Percentiles rank a stretch among this genome's conserved stretches.
Conservation (phyloP, 352 stramenopile species). For the Peronospora destructor region DNA sequence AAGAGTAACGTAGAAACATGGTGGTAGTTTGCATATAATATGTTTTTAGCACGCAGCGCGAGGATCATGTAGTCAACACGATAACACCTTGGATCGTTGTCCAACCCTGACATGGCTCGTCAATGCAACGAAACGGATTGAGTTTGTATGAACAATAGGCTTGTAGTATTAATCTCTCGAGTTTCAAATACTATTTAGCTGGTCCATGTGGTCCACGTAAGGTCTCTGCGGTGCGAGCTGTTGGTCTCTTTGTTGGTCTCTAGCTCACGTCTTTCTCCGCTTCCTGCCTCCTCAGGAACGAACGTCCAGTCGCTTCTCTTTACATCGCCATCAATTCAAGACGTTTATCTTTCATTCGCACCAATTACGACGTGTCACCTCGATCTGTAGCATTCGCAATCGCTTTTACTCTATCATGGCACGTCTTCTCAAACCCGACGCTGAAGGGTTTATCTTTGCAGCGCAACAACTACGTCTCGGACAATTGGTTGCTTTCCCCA, state of each 20-base stretch:
- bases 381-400: constrained; percentile 13
- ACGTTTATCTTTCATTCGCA: constrained; percentile 10
- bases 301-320: background rate
- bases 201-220: constrained; percentile 6
- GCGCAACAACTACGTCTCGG: constrained; percentile 66
- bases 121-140: too few species aligned
- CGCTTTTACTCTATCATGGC: constrained; percentile 28
- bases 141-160: too few species aligned
- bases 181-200: too few species aligned
- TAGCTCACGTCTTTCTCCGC: background rate
- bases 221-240: background rate
- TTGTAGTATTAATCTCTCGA: too few species aligned
- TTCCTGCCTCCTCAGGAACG: constrained; percentile 5
- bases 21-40: too few species aligned
- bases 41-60: too few species aligned
- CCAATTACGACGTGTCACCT: constrained; percentile 8
- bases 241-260: constrained; percentile 8
- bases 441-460: constrained; percentile 39
- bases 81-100: too few species aligned
- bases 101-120: too few species aligned
- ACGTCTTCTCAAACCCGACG: constrained; percentile 38
- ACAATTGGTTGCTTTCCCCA: constrained; percentile 92
- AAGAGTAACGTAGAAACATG: too few species aligned
- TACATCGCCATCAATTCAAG: constrained; percentile 12
- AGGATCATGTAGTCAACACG: too few species aligned